Conservation (phyloP, 257 asterid genomes). For the Pogostemon cablin region DNA sequence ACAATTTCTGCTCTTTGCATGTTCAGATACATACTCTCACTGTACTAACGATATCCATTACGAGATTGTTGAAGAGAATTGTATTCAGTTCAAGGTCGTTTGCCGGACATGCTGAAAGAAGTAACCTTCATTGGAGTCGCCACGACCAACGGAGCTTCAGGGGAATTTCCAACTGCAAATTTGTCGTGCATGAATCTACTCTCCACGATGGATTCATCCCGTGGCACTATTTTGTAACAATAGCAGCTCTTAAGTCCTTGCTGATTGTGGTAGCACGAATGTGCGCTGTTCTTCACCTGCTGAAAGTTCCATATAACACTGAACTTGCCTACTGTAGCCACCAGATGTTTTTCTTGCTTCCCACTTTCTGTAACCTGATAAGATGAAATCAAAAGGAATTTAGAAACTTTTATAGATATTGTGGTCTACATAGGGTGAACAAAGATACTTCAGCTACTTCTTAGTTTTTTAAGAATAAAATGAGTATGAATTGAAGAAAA, state of each 20-base stretch:
- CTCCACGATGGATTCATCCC: constrained; percentile 93
- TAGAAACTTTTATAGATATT: too few relatives aligned
- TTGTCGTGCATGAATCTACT: constrained; percentile 97
- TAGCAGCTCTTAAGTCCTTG: constrained; percentile 99
- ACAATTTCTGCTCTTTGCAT: too few relatives aligned
- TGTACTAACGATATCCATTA: too few relatives aligned
- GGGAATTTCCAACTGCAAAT: constrained; percentile 64
- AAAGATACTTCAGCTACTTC: too few relatives aligned
- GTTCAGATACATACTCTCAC: too few relatives aligned
- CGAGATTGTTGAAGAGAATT: too few relatives aligned
- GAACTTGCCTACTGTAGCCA: constrained; percentile 95
- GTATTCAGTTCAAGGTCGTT: constrained; percentile 19
- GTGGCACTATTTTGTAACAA: constrained; percentile 82
- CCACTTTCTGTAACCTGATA: constrained; percentile 97
- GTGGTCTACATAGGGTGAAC: too few relatives aligned
- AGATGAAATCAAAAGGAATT: neutral
- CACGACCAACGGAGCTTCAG: constrained; percentile 95
- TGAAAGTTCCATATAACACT: constrained; percentile 92
- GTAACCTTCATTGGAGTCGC: constrained; percentile 95
- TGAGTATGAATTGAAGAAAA: neutral
- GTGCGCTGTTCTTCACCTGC: constrained; percentile 96
- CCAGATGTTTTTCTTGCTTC: constrained; percentile 91
- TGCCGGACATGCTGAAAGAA: constrained; percentile 89
- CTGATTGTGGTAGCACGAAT: constrained; percentile 81
- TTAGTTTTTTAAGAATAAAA: neutral